A percentile compares a stretch with the other conserved stretches of the same genome.
phyloP scores from a whole-genome alignment of 2,329 filamentous ascomycete species.

The Hymenoscyphus occultus region DNA sequence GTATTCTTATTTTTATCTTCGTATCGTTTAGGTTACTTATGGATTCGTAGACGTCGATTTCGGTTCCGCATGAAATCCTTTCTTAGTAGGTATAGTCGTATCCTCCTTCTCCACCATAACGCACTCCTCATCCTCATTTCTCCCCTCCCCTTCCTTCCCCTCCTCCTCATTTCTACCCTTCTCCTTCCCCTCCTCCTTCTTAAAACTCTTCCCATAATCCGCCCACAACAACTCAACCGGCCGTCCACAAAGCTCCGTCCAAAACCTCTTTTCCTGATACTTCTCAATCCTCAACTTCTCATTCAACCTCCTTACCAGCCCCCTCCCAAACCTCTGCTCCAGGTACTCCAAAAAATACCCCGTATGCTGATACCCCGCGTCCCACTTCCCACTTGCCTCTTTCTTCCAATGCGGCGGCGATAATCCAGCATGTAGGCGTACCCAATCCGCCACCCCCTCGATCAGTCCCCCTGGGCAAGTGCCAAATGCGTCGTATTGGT shows the following conservation, averaged over 20 bases:
- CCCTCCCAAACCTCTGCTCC: slow-evolving; percentile 61
- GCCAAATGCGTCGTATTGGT: slow-evolving; percentile 69
- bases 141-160: slow-evolving; percentile 8
- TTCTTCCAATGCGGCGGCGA: slow-evolving; percentile 81
- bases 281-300: slow-evolving; percentile 59
- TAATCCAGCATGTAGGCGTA: slow-evolving; percentile 70
- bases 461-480: slow-evolving; percentile 72
- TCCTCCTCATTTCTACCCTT: too few relatives aligned
- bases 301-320: slow-evolving; percentile 62
- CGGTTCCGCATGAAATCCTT: background rate
- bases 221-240: slow-evolving; percentile 69
- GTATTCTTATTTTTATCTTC: too few relatives aligned
- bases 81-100: slow-evolving; percentile 12
- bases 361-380: slow-evolving; percentile 85
- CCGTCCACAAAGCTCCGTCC: slow-evolving; percentile 65
- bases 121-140: slow-evolving; percentile 31
- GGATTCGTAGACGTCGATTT: background rate
- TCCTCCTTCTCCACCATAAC: slow-evolving; percentile 34
- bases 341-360: slow-evolving; percentile 89
- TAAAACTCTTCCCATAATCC: slow-evolving; percentile 58
- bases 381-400: slow-evolving; percentile 61
- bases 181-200: slow-evolving; percentile 20
- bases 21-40: background rate
- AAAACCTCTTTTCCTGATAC: slow-evolving; percentile 65
- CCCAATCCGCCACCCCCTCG: slow-evolving; percentile 92